phyloP scores from a whole-genome alignment of 495 filamentous ascomycete species.

The Xylaria venustula region DNA sequence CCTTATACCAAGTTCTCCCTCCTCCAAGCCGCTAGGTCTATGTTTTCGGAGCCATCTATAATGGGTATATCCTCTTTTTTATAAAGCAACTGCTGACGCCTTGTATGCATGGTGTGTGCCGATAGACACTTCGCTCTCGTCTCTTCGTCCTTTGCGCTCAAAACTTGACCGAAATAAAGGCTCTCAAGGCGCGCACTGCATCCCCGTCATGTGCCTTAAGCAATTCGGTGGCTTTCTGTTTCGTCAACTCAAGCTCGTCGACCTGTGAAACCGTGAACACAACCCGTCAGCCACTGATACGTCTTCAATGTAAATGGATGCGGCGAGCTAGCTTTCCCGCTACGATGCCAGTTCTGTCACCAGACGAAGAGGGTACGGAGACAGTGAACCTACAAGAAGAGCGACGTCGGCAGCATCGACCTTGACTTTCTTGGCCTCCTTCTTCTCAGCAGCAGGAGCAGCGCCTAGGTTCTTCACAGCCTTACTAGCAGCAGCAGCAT shows the following conservation, averaged over 20 bases:
- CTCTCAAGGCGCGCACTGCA: slow-evolving; percentile 66
- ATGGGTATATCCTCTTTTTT: neutral
- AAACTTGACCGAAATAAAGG: slow-evolving; percentile 34
- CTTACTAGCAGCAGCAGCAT: slow-evolving; percentile 78
- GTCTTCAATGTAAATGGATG: neutral
- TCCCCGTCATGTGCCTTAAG: slow-evolving; percentile 78
- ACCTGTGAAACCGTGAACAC: slow-evolving; percentile 46
- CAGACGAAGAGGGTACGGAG: neutral
- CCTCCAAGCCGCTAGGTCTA: neutral
- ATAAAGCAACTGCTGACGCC: slow-evolving; percentile 18
- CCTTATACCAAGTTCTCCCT: too few species aligned
- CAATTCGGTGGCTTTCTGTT: slow-evolving; percentile 79
- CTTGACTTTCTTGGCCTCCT: slow-evolving; percentile 48
- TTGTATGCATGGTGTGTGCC: slow-evolving; percentile 6
- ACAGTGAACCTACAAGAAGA: slow-evolving; percentile 33
- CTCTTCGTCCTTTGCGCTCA: neutral
- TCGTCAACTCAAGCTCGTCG: slow-evolving; percentile 75
- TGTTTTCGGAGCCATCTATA: neutral
- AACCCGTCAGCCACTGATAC: neutral
- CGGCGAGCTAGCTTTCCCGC: too few species aligned
- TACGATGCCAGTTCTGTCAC: too few species aligned
- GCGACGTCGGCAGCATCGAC: slow-evolving; percentile 46
- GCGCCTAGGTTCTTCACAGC: slow-evolving; percentile 72
- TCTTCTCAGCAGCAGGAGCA: slow-evolving; percentile 39
- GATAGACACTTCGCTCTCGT: neutral